Evolutionary conservation across 495 filamentous ascomycete genomes (phyloP).

Genomic region (Staphylotrichum tortipilum): DNA sequence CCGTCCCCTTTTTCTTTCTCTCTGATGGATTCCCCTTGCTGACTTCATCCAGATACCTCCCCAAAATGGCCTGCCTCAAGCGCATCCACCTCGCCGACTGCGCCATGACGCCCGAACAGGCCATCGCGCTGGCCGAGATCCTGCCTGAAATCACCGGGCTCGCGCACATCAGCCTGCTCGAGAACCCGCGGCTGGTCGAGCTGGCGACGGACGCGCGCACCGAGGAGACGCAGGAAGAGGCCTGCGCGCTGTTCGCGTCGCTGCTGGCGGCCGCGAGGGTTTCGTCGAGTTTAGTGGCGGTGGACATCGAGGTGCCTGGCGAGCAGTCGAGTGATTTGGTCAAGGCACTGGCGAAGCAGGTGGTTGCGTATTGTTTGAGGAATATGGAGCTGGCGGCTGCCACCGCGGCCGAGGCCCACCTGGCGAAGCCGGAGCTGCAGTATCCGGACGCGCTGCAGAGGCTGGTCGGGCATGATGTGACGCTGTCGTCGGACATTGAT

Average conservation of each 20-base stretch:
- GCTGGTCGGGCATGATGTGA: conserved; percentile 56
- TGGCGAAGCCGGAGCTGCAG: conserved; percentile 31
- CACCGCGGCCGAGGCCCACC: conserved; percentile 14
- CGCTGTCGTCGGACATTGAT: conserved; percentile 42
- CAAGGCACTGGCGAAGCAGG: conserved; percentile 84
- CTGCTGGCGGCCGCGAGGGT: conserved; percentile 82
- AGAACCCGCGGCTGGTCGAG: conserved; percentile 63
- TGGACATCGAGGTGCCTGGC: conserved; percentile 84
- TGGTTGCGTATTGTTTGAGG: conserved; percentile 83
- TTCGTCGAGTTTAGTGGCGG: conserved; percentile 70
- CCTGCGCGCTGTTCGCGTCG: conserved; percentile 87
- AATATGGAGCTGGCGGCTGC: conserved; percentile 58
- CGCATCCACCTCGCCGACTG: conserved; percentile 84
- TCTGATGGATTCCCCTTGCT: not conserved
- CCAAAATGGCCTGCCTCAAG: conserved; percentile 70
- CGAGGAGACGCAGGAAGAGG: conserved; percentile 77
- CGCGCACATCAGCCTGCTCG: conserved; percentile 79
- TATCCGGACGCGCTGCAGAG: conserved; percentile 49
- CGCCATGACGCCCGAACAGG: conserved; percentile 75
- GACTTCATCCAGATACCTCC: conserved; percentile 52
- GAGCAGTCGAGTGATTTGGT: conserved; percentile 76
- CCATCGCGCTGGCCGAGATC: conserved; percentile 80
- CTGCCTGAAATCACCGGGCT: conserved; percentile 75
- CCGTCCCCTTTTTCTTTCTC: not conserved
- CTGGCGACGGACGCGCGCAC: conserved; percentile 55